Base-by-base conservation (phyloP, 2,329 filamentous ascomycete genomes). In the Zymoseptoria crescenta region DNA sequence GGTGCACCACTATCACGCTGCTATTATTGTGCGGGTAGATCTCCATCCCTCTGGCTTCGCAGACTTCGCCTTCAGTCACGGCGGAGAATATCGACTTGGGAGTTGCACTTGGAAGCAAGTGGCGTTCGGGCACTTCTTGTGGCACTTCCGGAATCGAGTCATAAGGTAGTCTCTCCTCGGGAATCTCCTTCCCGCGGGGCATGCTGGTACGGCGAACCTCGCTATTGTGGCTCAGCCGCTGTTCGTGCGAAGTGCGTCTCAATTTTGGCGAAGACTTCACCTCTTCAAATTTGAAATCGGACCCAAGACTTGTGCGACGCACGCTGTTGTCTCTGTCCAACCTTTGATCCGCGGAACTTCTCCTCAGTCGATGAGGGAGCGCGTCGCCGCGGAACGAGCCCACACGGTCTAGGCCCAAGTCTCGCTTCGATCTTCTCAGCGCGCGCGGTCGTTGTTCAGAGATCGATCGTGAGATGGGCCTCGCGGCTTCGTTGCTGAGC, bases 11-110 rank as follows among this genome's bases (percentile, higher is more conserved):
- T n/a, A 86, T 74, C 4, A 87, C 72, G 6, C 83, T 86, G 50
- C 82, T 74, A 63, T 87, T 87, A 70, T 84, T 83, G 71, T 87
- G 84, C 2, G 83, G 79, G 62, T 81, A 86, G 35, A 86, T 79
- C 59, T 77, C 81, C 13, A 87, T 77, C 9, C 82, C 82, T 49
- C 77, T 83, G 8, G 84, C 84, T 69, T 87, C 83, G 60, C 78
- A 81, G 56, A 87, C 78, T 70, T 87, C 84, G 8, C 68, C 62
- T 27, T 70, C 68, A 4, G 68, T 65, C 19, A 68, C 55, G 6
- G 65, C 67, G 2, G 69, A 71, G 30, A 63, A 59, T 7, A 56
- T 64, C 6, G 68, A 69, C 48, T 65, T 55, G 0, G 68, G 68
- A 8, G 68, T 70, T 4, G 59, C 61, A 53, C 59, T 65, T 3